These are phyloP conservation scores for Pseudogymnoascus sp. DNA, from an alignment of 2,329 filamentous ascomycete species.

Conservation along the genomic window DNA sequence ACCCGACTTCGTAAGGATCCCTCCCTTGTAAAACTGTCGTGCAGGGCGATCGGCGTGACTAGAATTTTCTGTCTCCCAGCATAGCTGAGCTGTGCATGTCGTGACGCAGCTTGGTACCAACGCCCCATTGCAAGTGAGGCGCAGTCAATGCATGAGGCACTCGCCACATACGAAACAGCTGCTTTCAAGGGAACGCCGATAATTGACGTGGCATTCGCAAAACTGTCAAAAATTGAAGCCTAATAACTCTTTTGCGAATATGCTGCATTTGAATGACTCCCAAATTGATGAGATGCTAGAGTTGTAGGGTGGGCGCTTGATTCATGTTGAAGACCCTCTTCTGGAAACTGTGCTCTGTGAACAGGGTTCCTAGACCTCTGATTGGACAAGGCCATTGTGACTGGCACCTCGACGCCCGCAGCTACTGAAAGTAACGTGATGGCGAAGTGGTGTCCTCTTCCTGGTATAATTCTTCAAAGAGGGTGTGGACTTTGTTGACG, in stretches of 20 bases:
- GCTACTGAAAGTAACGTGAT: conserved; percentile 24
- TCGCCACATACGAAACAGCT: neutral
- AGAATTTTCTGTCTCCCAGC: conserved; percentile 4
- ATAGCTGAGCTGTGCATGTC: neutral
- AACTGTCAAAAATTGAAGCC: conserved; percentile 1
- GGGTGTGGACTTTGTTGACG: neutral
- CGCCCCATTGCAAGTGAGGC: neutral
- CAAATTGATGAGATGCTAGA: conserved; percentile 11
- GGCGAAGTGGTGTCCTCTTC: conserved; percentile 21
- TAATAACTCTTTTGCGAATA: neutral
- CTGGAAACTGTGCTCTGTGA: conserved; percentile 14
- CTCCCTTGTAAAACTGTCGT: conserved; percentile 1
- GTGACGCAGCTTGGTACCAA: neutral
- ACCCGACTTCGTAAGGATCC: neutral
- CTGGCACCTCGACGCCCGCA: conserved; percentile 17
- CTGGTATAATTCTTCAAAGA: conserved; percentile 9
- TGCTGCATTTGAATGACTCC: conserved; percentile 7
- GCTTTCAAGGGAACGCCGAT: conserved; percentile 6
- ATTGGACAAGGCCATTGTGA: conserved; percentile 18
- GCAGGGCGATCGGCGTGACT: conserved; percentile 2
- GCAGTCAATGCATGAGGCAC: conserved; percentile 2
- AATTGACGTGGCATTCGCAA: conserved; percentile 5
- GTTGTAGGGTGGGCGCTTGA: conserved; percentile 8
- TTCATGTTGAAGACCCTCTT: conserved; percentile 10
- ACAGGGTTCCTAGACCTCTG: conserved; percentile 18